phyloP scores from a whole-genome alignment of 768 basidiomycete genomes.

The Ephemerocybe angulata region DNA sequence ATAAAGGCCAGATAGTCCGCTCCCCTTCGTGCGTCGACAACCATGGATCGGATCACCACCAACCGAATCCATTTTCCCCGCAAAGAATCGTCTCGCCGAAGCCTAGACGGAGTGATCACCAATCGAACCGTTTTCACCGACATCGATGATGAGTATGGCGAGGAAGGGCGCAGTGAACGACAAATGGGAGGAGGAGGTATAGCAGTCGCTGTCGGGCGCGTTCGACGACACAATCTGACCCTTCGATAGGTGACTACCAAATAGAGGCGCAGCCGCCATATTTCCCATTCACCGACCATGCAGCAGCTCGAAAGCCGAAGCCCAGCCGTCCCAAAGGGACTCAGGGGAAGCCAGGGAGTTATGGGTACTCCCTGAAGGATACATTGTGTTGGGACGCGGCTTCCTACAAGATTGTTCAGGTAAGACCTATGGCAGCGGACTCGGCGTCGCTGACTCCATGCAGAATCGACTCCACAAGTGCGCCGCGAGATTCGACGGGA shows the following conservation, averaged over 20 bases:
- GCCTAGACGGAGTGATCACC: background rate
- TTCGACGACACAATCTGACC: too few relatives aligned
- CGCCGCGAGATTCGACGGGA: background rate
- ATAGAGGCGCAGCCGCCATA: background rate
- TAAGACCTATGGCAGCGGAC: background rate
- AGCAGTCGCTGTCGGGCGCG: too few relatives aligned
- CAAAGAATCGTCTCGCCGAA: background rate
- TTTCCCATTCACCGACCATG: background rate
- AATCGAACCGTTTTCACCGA: background rate
- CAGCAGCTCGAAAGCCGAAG: background rate
- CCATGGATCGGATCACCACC: background rate
- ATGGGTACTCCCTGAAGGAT: background rate
- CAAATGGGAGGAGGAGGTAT: too few relatives aligned
- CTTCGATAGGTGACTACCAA: too few relatives aligned
- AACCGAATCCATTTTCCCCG: background rate
- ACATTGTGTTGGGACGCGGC: background rate
- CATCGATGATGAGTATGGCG: background rate
- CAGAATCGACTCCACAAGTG: too few relatives aligned
- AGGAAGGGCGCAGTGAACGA: too few relatives aligned
- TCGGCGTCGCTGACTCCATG: too few relatives aligned
- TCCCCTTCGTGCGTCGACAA: too few relatives aligned
- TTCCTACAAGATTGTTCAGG: background rate
- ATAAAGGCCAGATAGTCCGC: too few relatives aligned
- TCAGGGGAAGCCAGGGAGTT: background rate
- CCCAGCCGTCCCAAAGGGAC: background rate